phyloP scores from a whole-genome alignment of 83 land plant genomes.

The Diphasiastrum complanatum region DNA sequence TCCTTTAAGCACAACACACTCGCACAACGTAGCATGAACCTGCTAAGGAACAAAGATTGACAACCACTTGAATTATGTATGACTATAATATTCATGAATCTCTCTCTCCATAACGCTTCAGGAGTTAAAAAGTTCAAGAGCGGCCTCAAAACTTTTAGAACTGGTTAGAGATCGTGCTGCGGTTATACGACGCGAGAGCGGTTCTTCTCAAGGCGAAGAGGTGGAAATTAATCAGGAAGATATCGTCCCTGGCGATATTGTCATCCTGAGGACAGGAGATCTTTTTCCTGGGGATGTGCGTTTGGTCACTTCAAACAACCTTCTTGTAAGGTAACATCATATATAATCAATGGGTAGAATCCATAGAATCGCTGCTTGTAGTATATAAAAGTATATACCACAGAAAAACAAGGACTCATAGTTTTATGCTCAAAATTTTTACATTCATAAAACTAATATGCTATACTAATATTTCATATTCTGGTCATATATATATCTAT shows the following conservation, averaged over 20 bases:
- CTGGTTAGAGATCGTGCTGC: conserved; percentile 33
- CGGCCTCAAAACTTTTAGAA: conserved; percentile 53
- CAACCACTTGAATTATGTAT: neutral
- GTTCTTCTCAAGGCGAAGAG: conserved; percentile 36
- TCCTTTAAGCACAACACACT: too few species aligned
- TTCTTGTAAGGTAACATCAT: conserved; percentile 46
- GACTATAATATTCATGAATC: conserved; percentile 2
- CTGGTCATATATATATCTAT: too few species aligned
- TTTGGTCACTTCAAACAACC: conserved; percentile 35
- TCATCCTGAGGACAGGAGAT: conserved; percentile 44
- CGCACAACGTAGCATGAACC: too few species aligned
- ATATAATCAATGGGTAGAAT: neutral
- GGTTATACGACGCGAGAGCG: conserved; percentile 47
- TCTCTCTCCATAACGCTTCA: too few species aligned
- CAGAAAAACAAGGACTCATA: too few species aligned
- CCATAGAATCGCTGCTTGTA: neutral
- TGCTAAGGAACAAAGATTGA: too few species aligned
- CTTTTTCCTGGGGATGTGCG: conserved; percentile 58
- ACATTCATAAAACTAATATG: too few species aligned
- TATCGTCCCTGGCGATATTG: conserved; percentile 51
- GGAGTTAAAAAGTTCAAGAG: conserved; percentile 51
- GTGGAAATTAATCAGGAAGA: conserved; percentile 54
- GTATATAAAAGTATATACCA: neutral
- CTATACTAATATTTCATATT: too few species aligned
- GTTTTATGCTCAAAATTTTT: too few species aligned